Evolutionary conservation across 257 asterid genomes (phyloP).

Genomic region (Solanum boliviense): DNA sequence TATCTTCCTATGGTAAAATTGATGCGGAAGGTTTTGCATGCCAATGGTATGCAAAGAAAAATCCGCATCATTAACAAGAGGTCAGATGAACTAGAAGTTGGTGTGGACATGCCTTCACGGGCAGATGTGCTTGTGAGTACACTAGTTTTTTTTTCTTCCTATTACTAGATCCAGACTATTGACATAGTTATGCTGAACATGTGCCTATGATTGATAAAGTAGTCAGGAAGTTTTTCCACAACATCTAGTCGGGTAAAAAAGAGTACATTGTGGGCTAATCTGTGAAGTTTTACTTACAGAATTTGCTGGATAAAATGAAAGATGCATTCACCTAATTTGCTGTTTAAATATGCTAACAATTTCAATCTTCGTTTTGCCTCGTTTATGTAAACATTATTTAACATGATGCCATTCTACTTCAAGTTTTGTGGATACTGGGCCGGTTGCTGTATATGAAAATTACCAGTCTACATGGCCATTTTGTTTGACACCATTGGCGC

Average conservation of each 20-base stretch:
- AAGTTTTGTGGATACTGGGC: not conserved
- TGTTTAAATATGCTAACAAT: not conserved
- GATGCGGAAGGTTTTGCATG: slow-evolving; percentile 65
- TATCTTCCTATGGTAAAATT: slow-evolving; percentile 93
- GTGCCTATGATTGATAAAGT: not conserved
- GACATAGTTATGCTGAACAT: not conserved
- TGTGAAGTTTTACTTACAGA: not conserved
- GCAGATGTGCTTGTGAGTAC: slow-evolving; percentile 84
- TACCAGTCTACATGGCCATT: not conserved
- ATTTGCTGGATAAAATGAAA: not conserved
- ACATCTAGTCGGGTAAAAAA: not conserved
- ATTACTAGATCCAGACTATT: not conserved
- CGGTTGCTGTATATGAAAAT: not conserved
- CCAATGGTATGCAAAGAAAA: slow-evolving; percentile 53
- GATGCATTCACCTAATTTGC: not conserved
- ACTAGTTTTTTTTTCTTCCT: not conserved
- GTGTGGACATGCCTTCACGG: slow-evolving; percentile 60
- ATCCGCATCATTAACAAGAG: slow-evolving; percentile 68
- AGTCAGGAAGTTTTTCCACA: not conserved
- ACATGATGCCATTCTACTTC: not conserved
- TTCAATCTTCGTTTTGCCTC: not conserved
- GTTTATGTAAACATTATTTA: not conserved
- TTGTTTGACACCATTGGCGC: not conserved
- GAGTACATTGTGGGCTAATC: not conserved
- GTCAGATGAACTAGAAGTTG: slow-evolving; percentile 83